Conservation (phyloP, 352 stramenopile genomes). For the Saprolegnia diclina region DNA sequence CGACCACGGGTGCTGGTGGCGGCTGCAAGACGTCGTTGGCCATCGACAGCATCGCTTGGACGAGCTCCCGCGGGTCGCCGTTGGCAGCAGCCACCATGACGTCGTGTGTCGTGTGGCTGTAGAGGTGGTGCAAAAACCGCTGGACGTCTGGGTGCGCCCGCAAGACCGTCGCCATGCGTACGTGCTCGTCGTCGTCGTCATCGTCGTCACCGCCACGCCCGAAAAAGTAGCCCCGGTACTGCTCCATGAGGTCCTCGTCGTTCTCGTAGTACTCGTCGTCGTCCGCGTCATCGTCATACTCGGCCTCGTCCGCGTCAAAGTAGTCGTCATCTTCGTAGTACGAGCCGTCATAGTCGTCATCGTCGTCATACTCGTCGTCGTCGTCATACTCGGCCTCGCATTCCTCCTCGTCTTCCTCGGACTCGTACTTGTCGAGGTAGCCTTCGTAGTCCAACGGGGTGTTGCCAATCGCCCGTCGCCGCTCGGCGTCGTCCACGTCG, state of each 20-base stretch:
- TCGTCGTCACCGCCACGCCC: slow-evolving; percentile 14
- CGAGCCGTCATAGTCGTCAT: slow-evolving; percentile 30
- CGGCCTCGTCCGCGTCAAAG: slow-evolving; percentile 38
- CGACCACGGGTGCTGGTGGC: no score
- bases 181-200: slow-evolving; percentile 1
- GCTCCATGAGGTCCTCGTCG: slow-evolving; percentile 31
- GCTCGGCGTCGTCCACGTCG: slow-evolving; percentile 45
- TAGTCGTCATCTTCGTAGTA: slow-evolving; percentile 31
- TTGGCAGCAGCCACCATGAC: no score
- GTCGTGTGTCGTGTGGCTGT: no score
- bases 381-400: slow-evolving; percentile 24
- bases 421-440: slow-evolving; percentile 23
- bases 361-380: slow-evolving; percentile 10
- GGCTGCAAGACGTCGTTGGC: no score
- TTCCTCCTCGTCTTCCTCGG: slow-evolving; percentile 42
- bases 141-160: no score
- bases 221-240: slow-evolving; percentile 25
- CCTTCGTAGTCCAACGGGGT: slow-evolving; percentile 33
- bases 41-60: no score
- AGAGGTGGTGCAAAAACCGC: no score
- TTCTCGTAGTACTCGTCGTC: slow-evolving; percentile 22
- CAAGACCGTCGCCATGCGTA: not conserved
- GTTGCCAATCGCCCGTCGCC: slow-evolving; percentile 28
- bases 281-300: slow-evolving; percentile 5
- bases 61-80: no score